A percentile compares a stretch with the other conserved stretches of the same genome.
Conservation (phyloP, 257 asterid genomes). For the Solanum okadae region DNA sequence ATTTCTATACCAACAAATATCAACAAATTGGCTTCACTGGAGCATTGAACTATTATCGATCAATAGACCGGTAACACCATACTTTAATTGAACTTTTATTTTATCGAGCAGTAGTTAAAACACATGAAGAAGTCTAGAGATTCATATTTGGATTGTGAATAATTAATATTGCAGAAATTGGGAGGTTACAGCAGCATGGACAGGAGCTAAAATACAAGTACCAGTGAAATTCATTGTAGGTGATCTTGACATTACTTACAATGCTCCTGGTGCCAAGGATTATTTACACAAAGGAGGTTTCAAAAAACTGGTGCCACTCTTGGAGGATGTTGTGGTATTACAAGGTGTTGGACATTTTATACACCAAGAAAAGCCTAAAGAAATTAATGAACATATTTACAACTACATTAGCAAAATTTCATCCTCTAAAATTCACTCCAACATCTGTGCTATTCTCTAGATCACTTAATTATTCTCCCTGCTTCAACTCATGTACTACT, state of each 20-base stretch:
- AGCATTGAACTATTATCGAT: slow-evolving; percentile 53
- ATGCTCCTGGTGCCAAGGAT: slow-evolving; percentile 51
- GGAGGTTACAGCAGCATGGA: slow-evolving; percentile 70
- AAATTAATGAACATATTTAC: slow-evolving; percentile 45
- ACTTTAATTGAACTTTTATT: not conserved
- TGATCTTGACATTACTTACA: slow-evolving; percentile 52
- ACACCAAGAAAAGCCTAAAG: slow-evolving; percentile 52
- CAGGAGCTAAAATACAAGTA: slow-evolving; percentile 33
- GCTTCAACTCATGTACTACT: not conserved
- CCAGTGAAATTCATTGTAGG: slow-evolving; percentile 66
- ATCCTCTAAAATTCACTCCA: not conserved
- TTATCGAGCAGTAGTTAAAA: not conserved
- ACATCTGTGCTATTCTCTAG: not conserved
- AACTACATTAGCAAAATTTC: slow-evolving; percentile 25
- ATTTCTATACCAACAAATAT: slow-evolving; percentile 40
- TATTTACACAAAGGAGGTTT: slow-evolving; percentile 61
- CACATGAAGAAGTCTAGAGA: not conserved
- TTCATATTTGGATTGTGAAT: not conserved
- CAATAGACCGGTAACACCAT: slow-evolving; percentile 38
- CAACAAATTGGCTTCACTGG: slow-evolving; percentile 58
- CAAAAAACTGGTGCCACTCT: slow-evolving; percentile 46
- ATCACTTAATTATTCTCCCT: not conserved
- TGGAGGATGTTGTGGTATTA: slow-evolving; percentile 53
- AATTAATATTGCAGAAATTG: slow-evolving; percentile 37
- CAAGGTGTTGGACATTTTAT: slow-evolving; percentile 59